Evolutionary conservation across 2,329 filamentous ascomycete genomes (phyloP), one percentile per base, ranked within the genome.

Genomic region (Fusarium bulbicola): DNA sequence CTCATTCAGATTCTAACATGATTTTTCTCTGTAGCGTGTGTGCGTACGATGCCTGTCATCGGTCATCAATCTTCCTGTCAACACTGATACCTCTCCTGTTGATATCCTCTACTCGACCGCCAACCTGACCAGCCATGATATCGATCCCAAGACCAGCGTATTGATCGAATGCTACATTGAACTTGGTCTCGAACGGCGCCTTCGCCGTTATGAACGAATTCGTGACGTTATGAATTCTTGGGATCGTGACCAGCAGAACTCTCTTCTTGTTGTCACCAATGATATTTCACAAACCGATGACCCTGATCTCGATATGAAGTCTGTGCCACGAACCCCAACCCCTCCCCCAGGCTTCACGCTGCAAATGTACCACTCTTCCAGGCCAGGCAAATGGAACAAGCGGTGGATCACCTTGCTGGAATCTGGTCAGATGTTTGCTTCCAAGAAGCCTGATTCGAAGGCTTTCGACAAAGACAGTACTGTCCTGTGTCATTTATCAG

Each of bases 151-250:
- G 16, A 88, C 86, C 18, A 92, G 91, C 59, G 87, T 96, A n/a
- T 81, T 98, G 16, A 82, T 95, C 24, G 95, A 98, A 81, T 90
- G 88, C 26, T 98, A 95, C 80, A 84, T 86, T 26, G 88, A 91
- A 49, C 87, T 96, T 2, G 94, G 94, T 36, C 86, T 98, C 5
- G 93, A 97, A 80, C 90, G 95, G 43, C 92, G 93, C 2, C 83
- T 98, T 32, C 92, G 95, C 45, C 91, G 91, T 43, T 98, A 97
- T 79, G 95, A 98, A 83, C 90, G 90, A 70, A 88, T 98, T 37
- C 90, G 94, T 67, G 94, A 97, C 77, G 89, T 97, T 28, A 89
- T 98, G 87, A 97, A 97, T 80, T 97, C 95, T 1, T 98, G 95
- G 95, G 93, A 97, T 68, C 86, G 88, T 47, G 95, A 97, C 80